Evolutionary conservation across 1,284 basidiomycete genomes (phyloP).

Genomic region (Austropuccinia psidii): DNA sequence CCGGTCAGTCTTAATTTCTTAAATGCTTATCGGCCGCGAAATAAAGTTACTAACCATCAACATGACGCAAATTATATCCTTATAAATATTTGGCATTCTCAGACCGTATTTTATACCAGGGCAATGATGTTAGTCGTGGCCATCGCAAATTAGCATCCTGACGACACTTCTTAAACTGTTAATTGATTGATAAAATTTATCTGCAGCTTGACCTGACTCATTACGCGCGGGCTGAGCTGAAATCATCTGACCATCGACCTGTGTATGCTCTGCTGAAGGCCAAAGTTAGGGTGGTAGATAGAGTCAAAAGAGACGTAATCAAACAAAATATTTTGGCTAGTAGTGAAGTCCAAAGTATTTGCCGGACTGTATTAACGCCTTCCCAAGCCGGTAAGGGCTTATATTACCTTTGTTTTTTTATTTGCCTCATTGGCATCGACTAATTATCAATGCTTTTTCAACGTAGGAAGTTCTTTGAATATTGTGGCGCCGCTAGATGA

Average conservation of each 20-base stretch:
- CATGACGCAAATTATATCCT: conserved; percentile 5
- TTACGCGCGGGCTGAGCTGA: conserved; percentile 64
- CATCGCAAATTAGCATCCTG: conserved; percentile 54
- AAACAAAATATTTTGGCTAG: conserved; percentile 18
- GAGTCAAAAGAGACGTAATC: conserved; percentile 58
- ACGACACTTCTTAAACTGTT: too few relatives aligned
- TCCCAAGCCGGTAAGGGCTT: neutral
- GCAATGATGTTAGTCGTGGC: conserved; percentile 58
- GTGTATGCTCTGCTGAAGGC: conserved; percentile 76
- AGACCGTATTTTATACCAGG: conserved; percentile 88
- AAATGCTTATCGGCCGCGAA: neutral
- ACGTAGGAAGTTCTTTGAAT: neutral
- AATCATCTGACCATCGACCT: conserved; percentile 87
- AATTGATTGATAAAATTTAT: conserved; percentile 22
- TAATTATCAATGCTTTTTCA: neutral
- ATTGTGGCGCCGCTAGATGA: neutral
- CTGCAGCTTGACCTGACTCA: conserved; percentile 44
- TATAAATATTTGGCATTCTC: conserved; percentile 17
- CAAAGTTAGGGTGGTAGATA: conserved; percentile 69
- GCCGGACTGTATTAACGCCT: neutral
- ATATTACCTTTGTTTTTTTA: neutral
- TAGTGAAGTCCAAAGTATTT: neutral
- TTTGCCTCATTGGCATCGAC: too few relatives aligned
- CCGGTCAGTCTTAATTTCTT: conserved; percentile 55
- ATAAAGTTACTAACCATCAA: neutral